Evolutionary conservation across 371 early-diverging fungal species (phyloP), one percentile per base, ranked within the genome.

Genomic region (Antonospora locustae): DNA sequence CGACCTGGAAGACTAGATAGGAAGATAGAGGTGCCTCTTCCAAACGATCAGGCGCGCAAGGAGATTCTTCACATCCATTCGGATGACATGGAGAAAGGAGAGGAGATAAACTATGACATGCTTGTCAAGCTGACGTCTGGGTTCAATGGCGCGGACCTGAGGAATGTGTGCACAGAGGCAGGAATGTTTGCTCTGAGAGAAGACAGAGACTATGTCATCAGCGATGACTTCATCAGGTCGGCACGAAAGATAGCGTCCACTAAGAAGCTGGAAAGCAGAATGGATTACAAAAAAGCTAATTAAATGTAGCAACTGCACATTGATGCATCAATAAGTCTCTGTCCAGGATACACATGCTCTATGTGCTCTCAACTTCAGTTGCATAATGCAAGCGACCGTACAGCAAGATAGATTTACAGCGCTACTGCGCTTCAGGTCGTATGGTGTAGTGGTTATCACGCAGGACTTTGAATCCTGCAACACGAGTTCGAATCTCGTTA

Each of bases 181-280:
- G 95, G 95, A 63, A 93, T 96, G 95, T 87, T 92, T 81, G 98
- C 98, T 24, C 89, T 97, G 62, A 84, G 96, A 40, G 96, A 91
- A 57, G 95, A 96, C 50, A 83, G 96, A 54, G 92, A 93, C 71
- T 92, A 87, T 76, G 85, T 87, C 34, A 76, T 88, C 20, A 90
- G 95, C 69, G 93, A 93, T 67, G 96, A 97, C 71, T 95, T 95
- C 70, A 90, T 93, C 87, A 93, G 92, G 78, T 92, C 95, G 7
- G 94, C 87, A 20, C 81, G 98, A 64, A 97, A 97, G 79, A 87
- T 97, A 28, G 84, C 83, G 5, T 93, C 91, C 50, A 81, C 87
- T 41, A 97, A 97, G 82, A 96, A 95, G 69, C 78, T 96, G 62
- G 97, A 96, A 76, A 82, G 85, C 46, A 91, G 90, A 78, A 71